phyloP scores from a whole-genome alignment of 345 rosid species.

The Erysimum cheiranthoides region DNA sequence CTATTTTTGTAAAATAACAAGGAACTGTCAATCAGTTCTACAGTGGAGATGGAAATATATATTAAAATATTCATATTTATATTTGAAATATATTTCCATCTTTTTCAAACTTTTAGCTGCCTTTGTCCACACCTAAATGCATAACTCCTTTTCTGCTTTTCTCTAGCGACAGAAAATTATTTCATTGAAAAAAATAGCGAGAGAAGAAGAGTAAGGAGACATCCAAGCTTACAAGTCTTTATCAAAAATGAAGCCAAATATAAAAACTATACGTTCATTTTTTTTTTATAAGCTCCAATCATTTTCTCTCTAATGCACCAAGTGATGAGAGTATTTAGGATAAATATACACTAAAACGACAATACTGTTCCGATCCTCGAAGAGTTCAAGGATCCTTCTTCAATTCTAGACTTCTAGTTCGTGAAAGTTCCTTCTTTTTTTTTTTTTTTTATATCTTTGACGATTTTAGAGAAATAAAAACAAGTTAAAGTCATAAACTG shows the following conservation, averaged over 20 bases:
- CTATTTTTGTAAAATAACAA: slow-evolving; percentile 41
- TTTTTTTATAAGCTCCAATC: not conserved
- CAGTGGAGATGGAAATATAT: slow-evolving; percentile 21
- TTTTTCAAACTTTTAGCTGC: slow-evolving; percentile 42
- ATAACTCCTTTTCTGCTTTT: slow-evolving; percentile 28
- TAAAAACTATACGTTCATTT: not conserved
- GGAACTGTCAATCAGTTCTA: slow-evolving; percentile 42
- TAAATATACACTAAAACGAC: not conserved
- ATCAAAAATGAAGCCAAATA: slow-evolving; percentile 33
- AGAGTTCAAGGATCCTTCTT: not conserved
- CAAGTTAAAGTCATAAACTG: no score
- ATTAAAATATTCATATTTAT: slow-evolving; percentile 10
- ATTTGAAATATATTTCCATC: not conserved
- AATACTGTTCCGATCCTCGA: not conserved
- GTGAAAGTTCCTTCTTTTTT: no score
- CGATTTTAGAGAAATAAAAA: no score
- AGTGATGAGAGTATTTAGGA: not conserved
- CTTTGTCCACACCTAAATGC: slow-evolving; percentile 42
- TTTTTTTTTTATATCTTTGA: no score
- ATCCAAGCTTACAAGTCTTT: slow-evolving; percentile 34
- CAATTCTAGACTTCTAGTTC: not conserved
- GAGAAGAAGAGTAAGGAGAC: slow-evolving; percentile 5
- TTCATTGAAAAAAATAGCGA: slow-evolving; percentile 3
- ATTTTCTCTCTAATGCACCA: slow-evolving; percentile 4
- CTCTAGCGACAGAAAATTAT: slow-evolving; percentile 38